Conservation (phyloP, 495 filamentous ascomycete genomes). For the Tuber melanosporum region DNA sequence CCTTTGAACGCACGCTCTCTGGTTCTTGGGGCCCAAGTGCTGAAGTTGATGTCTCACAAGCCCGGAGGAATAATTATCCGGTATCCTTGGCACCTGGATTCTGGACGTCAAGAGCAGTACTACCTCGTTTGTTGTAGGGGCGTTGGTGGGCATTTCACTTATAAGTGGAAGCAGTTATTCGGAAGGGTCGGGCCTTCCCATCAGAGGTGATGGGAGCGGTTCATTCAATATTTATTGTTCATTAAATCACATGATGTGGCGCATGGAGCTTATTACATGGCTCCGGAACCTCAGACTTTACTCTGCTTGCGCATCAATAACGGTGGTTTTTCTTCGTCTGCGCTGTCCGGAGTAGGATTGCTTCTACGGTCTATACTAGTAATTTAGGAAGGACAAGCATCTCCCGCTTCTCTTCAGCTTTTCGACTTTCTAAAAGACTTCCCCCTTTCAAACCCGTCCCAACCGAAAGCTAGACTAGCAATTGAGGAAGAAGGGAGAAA, state of each 20-base stretch:
- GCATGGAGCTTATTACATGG: neutral
- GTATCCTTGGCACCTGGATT: neutral
- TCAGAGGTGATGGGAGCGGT: neutral
- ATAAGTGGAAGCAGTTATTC: neutral
- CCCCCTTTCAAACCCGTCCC: conserved; percentile 76
- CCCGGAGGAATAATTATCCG: neutral
- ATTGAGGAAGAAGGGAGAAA: conserved; percentile 57
- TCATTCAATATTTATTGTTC: no score
- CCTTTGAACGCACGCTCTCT: neutral
- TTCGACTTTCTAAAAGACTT: conserved; percentile 68
- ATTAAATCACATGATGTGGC: neutral
- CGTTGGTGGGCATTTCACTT: neutral
- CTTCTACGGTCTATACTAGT: conserved; percentile 51
- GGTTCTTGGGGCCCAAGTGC: neutral
- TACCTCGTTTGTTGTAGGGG: neutral
- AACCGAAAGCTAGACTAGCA: conserved; percentile 58
- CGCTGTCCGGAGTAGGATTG: no score
- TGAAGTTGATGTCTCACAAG: neutral
- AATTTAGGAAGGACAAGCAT: conserved; percentile 48
- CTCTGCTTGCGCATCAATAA: neutral
- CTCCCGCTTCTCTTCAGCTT: conserved; percentile 75
- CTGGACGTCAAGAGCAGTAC: neutral
- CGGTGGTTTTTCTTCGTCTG: no score
- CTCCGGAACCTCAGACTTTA: neutral
- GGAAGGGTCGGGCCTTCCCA: neutral